A percentile compares a stretch with the other conserved stretches of the same genome.
These are phyloP conservation scores for Cytospora chrysosperma DNA, from an alignment of 2,329 filamentous ascomycete species.

Conservation along the genomic window DNA sequence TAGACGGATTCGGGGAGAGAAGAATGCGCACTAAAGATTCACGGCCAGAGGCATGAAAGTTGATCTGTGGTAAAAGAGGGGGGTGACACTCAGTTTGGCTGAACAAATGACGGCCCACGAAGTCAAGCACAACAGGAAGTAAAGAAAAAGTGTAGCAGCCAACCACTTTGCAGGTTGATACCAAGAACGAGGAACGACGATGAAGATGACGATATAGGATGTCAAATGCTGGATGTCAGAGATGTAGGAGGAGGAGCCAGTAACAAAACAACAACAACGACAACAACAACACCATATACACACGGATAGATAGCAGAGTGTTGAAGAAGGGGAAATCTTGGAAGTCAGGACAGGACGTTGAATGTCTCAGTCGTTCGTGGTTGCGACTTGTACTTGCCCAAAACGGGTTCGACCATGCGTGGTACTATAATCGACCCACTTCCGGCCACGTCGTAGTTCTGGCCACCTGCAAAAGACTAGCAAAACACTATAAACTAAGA, in stretches of 20 bases:
- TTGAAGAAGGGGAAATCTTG: background rate
- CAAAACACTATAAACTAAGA: no score
- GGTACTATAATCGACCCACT: no score
- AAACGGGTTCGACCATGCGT: background rate
- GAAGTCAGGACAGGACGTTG: background rate
- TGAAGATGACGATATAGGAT: background rate
- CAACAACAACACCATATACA: background rate
- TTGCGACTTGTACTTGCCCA: background rate
- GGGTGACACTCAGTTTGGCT: background rate
- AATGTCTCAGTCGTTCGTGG: background rate
- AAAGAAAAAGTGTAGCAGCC: background rate
- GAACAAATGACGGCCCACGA: background rate
- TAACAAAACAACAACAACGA: no score
- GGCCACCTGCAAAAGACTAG: no score
- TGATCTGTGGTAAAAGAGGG: background rate
- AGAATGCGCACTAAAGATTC: background rate
- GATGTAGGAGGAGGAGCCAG: background rate
- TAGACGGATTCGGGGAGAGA: background rate
- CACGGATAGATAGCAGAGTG: background rate
- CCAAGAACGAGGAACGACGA: background rate
- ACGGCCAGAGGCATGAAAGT: background rate
- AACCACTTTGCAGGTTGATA: background rate
- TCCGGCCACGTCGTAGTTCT: no score
- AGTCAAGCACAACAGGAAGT: background rate
- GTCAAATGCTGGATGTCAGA: background rate